Percentiles rank a stretch among this genome's conserved stretches.
Evolutionary conservation across 768 basidiomycete species (phyloP).

Genomic region (Lentinula raphanica): DNA sequence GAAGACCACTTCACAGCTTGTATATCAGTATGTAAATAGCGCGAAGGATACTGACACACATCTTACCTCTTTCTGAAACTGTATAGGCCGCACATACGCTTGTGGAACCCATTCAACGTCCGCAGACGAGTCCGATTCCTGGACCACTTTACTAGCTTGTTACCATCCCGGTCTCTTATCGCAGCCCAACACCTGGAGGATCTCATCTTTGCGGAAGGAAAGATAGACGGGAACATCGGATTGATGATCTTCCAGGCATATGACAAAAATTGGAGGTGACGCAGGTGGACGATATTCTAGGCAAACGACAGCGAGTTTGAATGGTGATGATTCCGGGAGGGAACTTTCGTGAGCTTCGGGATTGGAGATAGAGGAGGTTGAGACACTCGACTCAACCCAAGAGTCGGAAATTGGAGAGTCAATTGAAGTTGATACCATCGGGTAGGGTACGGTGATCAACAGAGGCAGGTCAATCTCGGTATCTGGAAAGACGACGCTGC

Average conservation of each 20-base stretch:
- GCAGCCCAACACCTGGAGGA: not conserved
- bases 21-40: no score
- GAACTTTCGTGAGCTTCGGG: not conserved
- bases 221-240: not conserved
- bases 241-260: not conserved
- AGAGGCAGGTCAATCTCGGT: no score
- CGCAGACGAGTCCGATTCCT: not conserved
- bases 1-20: not conserved
- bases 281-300: no score
- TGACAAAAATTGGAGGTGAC: not conserved
- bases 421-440: not conserved
- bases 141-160: not conserved
- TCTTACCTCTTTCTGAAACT: not conserved
- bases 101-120: not conserved
- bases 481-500: no score
- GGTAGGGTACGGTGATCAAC: not conserved
- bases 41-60: not conserved
- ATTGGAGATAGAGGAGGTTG: not conserved
- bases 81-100: not conserved
- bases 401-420: not conserved
- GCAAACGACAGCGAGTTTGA: no score
- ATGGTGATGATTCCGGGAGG: no score
- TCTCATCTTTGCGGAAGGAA: not conserved
- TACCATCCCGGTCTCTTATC: not conserved
- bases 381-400: not conserved